Conservation (phyloP, 1,139 yeast species). For the Pichia terricola region DNA sequence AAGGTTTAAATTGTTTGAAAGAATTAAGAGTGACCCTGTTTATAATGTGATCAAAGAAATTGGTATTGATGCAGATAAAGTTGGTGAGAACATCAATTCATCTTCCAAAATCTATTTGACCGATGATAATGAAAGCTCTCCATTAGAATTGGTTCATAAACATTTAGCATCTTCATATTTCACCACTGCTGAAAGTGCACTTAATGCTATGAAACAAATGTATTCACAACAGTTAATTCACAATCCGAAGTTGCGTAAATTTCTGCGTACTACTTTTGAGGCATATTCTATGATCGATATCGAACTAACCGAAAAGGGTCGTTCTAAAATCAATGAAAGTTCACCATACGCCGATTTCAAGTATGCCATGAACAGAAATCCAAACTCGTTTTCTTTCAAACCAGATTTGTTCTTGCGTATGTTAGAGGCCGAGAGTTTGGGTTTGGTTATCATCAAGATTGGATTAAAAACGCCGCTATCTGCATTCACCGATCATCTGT, state of each 20-base stretch:
- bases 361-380: conserved; percentile 75
- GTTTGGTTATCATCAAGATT: conserved; percentile 43
- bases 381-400: conserved; percentile 57
- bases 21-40: conserved; percentile 58
- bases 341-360: conserved; percentile 85
- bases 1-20: conserved; percentile 65
- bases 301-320: conserved; percentile 80
- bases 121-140: conserved; percentile 56
- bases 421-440: conserved; percentile 77
- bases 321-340: conserved; percentile 64
- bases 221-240: conserved; percentile 73
- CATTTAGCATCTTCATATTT: conserved; percentile 44
- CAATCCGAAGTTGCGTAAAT: conserved; percentile 72
- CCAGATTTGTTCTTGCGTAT: conserved; percentile 83
- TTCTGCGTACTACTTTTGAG: conserved; percentile 62
- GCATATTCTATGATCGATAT: conserved; percentile 65
- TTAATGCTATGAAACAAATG: conserved; percentile 59
- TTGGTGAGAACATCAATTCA: conserved; percentile 76
- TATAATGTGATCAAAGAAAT: conserved; percentile 62
- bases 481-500: conserved; percentile 36
- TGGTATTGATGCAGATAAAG: conserved; percentile 70
- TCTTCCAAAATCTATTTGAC: conserved; percentile 66
- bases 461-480: conserved; percentile 25
- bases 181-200: conserved; percentile 52
- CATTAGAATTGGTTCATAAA: conserved; percentile 43